Conservation (phyloP, 768 basidiomycete genomes). For the Mycena amicta region DNA sequence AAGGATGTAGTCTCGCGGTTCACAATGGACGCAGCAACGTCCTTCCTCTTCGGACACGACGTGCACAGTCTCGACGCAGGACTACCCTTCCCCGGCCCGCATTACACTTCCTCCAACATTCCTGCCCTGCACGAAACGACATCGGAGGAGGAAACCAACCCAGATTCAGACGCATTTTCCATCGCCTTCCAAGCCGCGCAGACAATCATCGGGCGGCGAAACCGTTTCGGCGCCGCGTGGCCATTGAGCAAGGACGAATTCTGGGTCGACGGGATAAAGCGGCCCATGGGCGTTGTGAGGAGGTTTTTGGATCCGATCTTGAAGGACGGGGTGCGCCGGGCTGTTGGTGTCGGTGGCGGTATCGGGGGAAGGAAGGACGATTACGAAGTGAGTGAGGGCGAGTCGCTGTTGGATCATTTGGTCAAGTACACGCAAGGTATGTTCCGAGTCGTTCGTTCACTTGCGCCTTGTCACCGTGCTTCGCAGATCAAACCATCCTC, state of each 20-base stretch:
- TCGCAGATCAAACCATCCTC: background rate
- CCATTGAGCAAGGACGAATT: constrained; percentile 56
- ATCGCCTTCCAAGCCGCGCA: constrained; percentile 50
- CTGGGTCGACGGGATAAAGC: constrained; percentile 45
- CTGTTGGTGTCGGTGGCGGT: constrained; percentile 23
- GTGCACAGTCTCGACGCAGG: constrained; percentile 52
- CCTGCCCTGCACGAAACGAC: background rate
- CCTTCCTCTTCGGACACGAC: constrained; percentile 59
- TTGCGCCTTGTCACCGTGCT: background rate
- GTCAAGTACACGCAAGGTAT: constrained; percentile 43
- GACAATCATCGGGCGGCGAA: constrained; percentile 35
- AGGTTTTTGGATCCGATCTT: constrained; percentile 55
- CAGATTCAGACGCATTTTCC: constrained; percentile 22
- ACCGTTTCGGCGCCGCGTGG: constrained; percentile 45
- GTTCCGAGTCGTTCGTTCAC: background rate
- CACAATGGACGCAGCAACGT: constrained; percentile 63
- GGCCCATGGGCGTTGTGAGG: constrained; percentile 45
- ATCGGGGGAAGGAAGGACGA: constrained; percentile 21
- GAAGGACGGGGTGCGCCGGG: constrained; percentile 40
- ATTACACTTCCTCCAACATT: constrained; percentile 21
- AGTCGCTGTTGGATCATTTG: constrained; percentile 49
- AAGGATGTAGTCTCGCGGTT: constrained; percentile 52
- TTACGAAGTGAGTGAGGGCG: constrained; percentile 25
- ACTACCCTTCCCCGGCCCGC: constrained; percentile 49
- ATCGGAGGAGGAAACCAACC: constrained; percentile 13